Base-by-base conservation (phyloP, 2,329 filamentous ascomycete genomes). In the Aureobasidium sp. region DNA sequence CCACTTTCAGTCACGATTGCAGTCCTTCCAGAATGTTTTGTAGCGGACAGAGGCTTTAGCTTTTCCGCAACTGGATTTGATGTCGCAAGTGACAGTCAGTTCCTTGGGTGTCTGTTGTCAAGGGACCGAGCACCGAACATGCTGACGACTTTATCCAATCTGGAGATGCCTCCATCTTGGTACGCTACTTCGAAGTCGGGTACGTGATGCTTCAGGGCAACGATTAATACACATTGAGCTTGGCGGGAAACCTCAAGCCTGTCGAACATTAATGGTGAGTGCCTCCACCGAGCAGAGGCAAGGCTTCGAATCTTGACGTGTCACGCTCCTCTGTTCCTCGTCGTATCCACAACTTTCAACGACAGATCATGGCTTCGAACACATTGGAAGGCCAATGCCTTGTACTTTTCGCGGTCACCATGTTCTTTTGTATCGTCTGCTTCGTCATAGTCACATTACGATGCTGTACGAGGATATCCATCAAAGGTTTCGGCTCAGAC, bases 401-500 rank as follows among this genome's bases (percentile, higher is more conserved):
- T 3, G 43, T 18, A 3, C 48, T 66, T 2, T 59, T 54, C 33
- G 40, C 31, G 0, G 13, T 66, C 1, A 66, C 64, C 23, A 43
- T 54, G 48, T 59, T 36, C 40, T 66, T 62, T 40, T 42, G 25
- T 16, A 31, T 66, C 25, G 9, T 51, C 10, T 61, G 55, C 29
- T 55, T 63, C 16, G 45, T 66, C 10, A 42, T 58, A 9, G 33
- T 66, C 20, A 31, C 51, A 27, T 31, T 66, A 31, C 51, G 65
- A 63, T 63, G 58, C 33, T 62, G 38, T 27, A 56, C 58, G 3
- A 59, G 65, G 16, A 36, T 63, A n/a, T 50, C 29, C 1, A 66
- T 66, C 23, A 38, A 48, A 38, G 56, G 65, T 1, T 66, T 66
- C 47, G 58, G 65, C 6, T 33, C 36, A 6, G 65, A 66, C 38